Base-by-base conservation (phyloP, 1,284 basidiomycete species). In the Acaromyces ingoldii region DNA sequence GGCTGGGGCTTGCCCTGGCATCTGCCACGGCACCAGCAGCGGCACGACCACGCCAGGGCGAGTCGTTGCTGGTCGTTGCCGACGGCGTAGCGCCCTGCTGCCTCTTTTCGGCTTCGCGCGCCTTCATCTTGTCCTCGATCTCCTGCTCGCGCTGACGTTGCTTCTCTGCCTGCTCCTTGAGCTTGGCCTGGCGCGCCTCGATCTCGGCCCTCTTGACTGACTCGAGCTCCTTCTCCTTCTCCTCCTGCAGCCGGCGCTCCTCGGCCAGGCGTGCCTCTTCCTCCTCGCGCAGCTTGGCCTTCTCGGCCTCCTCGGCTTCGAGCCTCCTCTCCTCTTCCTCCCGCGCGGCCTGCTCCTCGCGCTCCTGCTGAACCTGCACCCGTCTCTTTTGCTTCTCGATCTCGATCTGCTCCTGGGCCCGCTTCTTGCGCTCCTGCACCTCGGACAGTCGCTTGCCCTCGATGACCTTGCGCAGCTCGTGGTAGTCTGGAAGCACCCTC, bases 371-470 rank as follows among this genome's bases (percentile, higher is more conserved):
- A 7, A 65, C 53, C 46, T 72, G 59, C 36, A 62, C 57, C 30
- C 69, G 64, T 67, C 85, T 81, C 80, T 85, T 85, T 47, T 82
- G 82, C 81, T 92, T 95, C 78, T 93, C 92, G 70, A 87, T 83
- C 61, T 85, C 86, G 63, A 91, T 85, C 81, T 86, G 89, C 73
- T 78, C 79, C 59, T 79, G 69, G 3, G 91, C 86, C 30, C 77
- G 78, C 48, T 81, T 82, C 63, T 82, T 77, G 63, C 80, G 83
- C 74, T 81, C 82, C 51, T 83, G 80, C 66, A 85, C 87, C 73
- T 90, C 88, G 44, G 84, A 83, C n/a, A 81, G 79, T 47, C 84
- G 84, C 77, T 83, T 84, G 37, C 79, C 78, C 47, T 85, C 77
- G 51, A 95, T 80, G 13, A 76, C 79, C 40, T 82, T 79, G 61